Evolutionary conservation across 352 stramenopile genomes (phyloP).

Genomic region (Phytophthora boehmeriae): DNA sequence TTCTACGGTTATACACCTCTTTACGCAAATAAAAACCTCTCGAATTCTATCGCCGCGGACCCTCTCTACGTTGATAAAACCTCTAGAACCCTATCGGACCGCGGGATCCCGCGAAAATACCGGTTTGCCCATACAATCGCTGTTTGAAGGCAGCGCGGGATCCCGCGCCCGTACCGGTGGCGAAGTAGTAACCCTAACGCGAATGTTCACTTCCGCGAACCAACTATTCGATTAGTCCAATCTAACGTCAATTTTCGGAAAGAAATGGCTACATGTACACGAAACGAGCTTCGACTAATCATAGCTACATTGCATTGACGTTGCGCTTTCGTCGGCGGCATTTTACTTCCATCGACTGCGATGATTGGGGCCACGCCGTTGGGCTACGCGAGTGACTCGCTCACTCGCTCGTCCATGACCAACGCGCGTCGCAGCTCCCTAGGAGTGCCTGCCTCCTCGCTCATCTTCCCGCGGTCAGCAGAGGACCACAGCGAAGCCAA

Average conservation of each 20-base stretch:
- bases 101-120: no score
- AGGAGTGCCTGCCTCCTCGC: conserved; percentile 62
- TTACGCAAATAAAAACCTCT: no score
- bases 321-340: no score
- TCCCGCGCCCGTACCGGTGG: no score
- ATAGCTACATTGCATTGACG: background rate
- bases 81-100: no score
- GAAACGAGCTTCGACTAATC: conserved; percentile 5
- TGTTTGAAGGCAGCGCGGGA: no score
- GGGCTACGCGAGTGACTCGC: conserved; percentile 13
- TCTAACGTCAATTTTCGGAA: background rate
- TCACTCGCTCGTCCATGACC: conserved; percentile 22
- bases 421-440: conserved; percentile 61
- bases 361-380: conserved; percentile 31
- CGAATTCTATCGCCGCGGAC: no score
- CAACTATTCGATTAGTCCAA: background rate
- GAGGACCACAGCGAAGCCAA: conserved; percentile 69
- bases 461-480: conserved; percentile 78
- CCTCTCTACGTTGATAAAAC: no score
- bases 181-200: no score
- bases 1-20: no score
- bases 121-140: no score
- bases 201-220: background rate
- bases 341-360: no score
- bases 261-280: background rate